These are phyloP conservation scores for Alliaria petiolata DNA, from an alignment of 345 rosid genomes.

Conservation along the genomic window DNA sequence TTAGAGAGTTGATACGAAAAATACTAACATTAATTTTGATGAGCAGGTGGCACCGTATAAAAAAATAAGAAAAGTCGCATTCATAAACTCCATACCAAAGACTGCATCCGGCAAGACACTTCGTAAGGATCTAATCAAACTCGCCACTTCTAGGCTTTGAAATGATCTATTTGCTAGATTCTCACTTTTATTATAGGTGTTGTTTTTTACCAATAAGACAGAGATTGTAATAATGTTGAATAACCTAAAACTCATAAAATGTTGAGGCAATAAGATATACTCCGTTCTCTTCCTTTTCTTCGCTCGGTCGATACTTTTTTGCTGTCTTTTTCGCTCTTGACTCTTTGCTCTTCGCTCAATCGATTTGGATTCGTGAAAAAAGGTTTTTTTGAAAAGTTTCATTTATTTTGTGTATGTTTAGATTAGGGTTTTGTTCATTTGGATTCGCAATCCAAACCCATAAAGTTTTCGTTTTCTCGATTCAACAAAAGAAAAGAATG, in stretches of 20 bases:
- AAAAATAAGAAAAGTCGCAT: conserved; percentile 44
- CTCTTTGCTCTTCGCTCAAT: no score
- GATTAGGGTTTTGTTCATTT: no score
- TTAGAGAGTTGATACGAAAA: background rate
- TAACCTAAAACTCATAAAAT: background rate
- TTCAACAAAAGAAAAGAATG: no score
- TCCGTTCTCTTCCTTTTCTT: no score
- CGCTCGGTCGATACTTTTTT: no score
- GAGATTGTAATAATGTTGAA: background rate
- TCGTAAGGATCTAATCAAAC: conserved; percentile 75
- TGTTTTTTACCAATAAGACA: background rate
- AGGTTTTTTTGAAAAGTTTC: no score
- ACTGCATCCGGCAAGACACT: conserved; percentile 82
- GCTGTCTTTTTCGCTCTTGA: no score
- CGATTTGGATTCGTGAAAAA: no score
- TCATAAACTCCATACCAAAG: conserved; percentile 55
- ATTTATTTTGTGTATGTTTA: no score
- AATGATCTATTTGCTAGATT: background rate
- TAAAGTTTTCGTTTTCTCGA: no score
- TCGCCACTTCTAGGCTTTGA: conserved; percentile 72
- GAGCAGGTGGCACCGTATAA: conserved; percentile 83
- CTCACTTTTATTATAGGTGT: background rate
- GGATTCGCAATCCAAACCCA: no score
- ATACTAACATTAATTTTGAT: background rate
- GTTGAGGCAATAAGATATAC: background rate